Evolutionary conservation across 1,139 yeast genomes (phyloP).

Genomic region (Kurtzmaniella quercitrusa): DNA sequence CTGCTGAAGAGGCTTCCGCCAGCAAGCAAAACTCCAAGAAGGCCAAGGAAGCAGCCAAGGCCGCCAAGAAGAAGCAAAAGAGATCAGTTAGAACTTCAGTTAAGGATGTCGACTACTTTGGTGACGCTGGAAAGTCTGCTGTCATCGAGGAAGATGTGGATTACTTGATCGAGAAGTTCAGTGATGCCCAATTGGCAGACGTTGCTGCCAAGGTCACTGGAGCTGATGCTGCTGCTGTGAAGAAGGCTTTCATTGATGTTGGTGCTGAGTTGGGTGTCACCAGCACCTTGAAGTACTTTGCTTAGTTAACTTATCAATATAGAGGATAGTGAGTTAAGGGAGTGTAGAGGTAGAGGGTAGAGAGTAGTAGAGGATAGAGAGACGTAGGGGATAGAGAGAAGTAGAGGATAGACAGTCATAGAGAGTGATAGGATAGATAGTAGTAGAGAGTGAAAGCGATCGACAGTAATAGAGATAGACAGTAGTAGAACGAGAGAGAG

Average conservation of each 20-base stretch:
- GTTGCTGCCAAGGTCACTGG: slow-evolving; percentile 62
- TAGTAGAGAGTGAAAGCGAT: no score
- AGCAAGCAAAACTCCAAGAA: slow-evolving; percentile 74
- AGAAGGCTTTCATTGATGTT: slow-evolving; percentile 46
- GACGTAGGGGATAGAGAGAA: neutral
- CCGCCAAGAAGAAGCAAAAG: slow-evolving; percentile 97
- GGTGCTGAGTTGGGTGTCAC: slow-evolving; percentile 38
- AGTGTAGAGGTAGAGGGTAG: neutral
- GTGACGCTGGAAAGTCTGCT: slow-evolving; percentile 63
- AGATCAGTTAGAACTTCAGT: slow-evolving; percentile 80
- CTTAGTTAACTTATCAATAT: slow-evolving; percentile 4
- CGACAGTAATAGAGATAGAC: no score
- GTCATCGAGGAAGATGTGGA: slow-evolving; percentile 78
- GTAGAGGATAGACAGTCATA: no score
- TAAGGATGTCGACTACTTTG: slow-evolving; percentile 83
- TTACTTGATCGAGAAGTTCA: slow-evolving; percentile 69
- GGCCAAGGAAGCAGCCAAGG: slow-evolving; percentile 95
- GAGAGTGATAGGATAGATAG: no score
- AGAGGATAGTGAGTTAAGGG: no score
- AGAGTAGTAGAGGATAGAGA: neutral
- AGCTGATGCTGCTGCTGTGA: slow-evolving; percentile 48
- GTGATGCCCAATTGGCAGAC: slow-evolving; percentile 68
- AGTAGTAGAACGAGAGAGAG: no score
- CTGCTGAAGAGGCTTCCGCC: slow-evolving; percentile 71
- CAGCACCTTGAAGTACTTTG: slow-evolving; percentile 37